Base-by-base conservation (phyloP, 176 grass and related monocot species). In the Raddia guianensis region DNA sequence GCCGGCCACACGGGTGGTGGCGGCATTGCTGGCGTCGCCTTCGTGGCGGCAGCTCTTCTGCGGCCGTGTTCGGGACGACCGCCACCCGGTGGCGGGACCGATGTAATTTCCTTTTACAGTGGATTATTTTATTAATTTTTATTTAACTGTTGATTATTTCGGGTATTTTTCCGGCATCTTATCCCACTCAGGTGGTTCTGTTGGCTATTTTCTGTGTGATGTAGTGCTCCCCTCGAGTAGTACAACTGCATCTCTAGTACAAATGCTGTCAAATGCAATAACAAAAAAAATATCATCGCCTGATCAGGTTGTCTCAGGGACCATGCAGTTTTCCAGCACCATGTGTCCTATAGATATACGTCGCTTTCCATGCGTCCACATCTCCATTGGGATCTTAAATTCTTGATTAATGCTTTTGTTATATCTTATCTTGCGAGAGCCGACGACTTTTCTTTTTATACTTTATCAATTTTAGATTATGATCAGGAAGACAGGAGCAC, bases 231-330 rank as follows among this genome's bases (percentile, higher is more conserved):
- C 55, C 72, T 63, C 16, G 21, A 69, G 71, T 6, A 71, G 35
- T 71, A 76, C 82, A 85, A 34, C 53, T 57, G 14, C 57, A 56
- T 66, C 12, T 65, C 57, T 58, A 40, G 72, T 55, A 77, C 78
- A 67, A 68, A 49, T 40, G 14, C 48, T 80, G 70, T 53, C 77
- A 56, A 84, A 80, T 81, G 35, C 57, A 70, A 75, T 63, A 63
- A 68, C 43, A 40, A 83, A 56, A 83, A 65, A 48, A 32, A 11
- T 69, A 80, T 33, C 9, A 15, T 55, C 42, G 65, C 72, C 78
- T 76, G 37, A 40, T 5, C 82, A 89, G 66, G 40, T 42, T 89
- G 87, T 85, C 77, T 14, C 55, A 69, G 59, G 87, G 87, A 76
- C 76, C 81, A 76, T 63, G 37, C 49, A 57, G 49, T 40, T 71